Base-by-base conservation (phyloP, 345 rosid genomes). In the Abelmoschus esculentus region DNA sequence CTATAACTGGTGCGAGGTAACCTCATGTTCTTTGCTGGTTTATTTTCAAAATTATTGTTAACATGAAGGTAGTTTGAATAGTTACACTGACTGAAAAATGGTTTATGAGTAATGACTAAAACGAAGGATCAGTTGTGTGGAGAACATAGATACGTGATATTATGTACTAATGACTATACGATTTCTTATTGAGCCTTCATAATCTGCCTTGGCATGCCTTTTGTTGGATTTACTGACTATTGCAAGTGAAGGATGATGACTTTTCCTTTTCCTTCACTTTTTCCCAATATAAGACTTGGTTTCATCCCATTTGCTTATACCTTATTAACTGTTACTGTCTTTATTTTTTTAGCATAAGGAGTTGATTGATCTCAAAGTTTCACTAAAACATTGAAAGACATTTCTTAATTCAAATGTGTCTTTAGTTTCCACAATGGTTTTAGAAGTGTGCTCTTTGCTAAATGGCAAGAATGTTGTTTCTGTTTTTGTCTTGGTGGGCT, bases 1-100 rank as follows among this genome's bases (percentile, higher is more conserved):
- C 83, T 1, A 90, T 93, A 63, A 93, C 98, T 4, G 98, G 98
- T 69, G 86, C 96, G 59, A 89, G 93, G 98, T 89, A 85, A 67
- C 22, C 34, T 49, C 46, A 6, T 49, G n/a, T 15, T 49, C 18
- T 49, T 49, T 49, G 5, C 18, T 49, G 5, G 49, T 66, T 67
- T 67, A 32, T 28, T 40, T 62, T 63, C 31, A 18, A 63, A 63
- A 40, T 40, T 10, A 10, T 62, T 62, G 7, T 38, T 10, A 38
- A 38, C 3, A 1, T 10, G 2, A 49, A 62, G 13, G n/a, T 26
- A 32, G 49, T 62, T 36, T 38, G 29, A 18, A 38, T 4, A 36
- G 18, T 22, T 22, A 22, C 26, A 22, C 26, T 8, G 50, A 9
- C 29, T 38, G 8, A 38, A 38, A 34, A 17, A 38, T 36, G 14